phyloP scores from a whole-genome alignment of 805 yeast genomes.

The Dipodascus geniculatus region DNA sequence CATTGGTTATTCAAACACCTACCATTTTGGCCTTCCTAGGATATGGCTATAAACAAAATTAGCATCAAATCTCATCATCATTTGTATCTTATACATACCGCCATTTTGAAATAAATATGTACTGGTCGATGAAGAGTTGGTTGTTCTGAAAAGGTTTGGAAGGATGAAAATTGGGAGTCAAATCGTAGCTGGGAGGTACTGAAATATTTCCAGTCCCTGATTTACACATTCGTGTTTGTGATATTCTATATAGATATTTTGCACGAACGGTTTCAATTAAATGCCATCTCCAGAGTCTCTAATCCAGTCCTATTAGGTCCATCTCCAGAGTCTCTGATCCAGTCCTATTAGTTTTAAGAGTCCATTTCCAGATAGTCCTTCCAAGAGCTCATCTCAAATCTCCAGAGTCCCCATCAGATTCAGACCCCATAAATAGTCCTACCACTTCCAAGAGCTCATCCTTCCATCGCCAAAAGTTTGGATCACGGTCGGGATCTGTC shows the following conservation, averaged over 20 bases:
- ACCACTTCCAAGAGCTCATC: background rate
- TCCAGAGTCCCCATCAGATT: background rate
- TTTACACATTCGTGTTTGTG: background rate
- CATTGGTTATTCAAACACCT: background rate
- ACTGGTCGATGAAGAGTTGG: background rate
- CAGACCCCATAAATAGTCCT: background rate
- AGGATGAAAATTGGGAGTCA: background rate
- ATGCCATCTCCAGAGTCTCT: too few species aligned
- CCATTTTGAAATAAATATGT: background rate
- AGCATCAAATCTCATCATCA: background rate
- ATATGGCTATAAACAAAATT: background rate
- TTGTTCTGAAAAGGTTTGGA: background rate
- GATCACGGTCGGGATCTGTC: background rate
- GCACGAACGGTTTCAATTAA: too few species aligned
- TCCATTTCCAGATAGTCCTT: too few species aligned
- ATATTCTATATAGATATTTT: too few species aligned
- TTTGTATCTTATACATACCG: background rate
- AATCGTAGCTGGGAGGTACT: background rate
- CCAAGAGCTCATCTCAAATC: too few species aligned
- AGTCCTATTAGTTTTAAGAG: too few species aligned
- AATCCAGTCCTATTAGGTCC: too few species aligned
- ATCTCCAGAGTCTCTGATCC: too few species aligned
- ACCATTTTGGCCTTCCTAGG: conserved; percentile 34
- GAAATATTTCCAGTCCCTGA: background rate
- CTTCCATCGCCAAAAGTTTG: background rate